A percentile compares a stretch with the other conserved stretches of the same genome.
phyloP scores from a whole-genome alignment of 140 eudicot genomes.

The Eryngium alpinum region DNA sequence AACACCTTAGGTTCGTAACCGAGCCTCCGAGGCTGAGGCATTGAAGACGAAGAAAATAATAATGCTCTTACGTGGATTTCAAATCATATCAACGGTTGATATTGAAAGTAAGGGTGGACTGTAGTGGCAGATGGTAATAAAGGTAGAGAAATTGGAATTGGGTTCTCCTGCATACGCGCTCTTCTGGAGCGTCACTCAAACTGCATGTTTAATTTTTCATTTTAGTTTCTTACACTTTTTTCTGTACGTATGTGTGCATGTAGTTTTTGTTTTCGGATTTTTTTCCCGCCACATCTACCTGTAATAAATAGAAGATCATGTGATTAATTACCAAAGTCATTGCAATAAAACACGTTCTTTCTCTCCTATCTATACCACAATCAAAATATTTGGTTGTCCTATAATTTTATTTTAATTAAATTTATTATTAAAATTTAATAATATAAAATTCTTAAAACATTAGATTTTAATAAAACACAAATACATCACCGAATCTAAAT shows the following conservation, averaged over 20 bases:
- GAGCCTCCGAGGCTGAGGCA: neutral
- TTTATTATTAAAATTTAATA: too few relatives aligned
- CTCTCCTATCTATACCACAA: too few relatives aligned
- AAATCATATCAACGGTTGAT: conserved; percentile 29
- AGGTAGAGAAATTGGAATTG: neutral
- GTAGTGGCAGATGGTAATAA: neutral
- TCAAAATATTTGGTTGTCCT: too few relatives aligned
- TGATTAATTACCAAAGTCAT: too few relatives aligned
- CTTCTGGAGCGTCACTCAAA: neutral
- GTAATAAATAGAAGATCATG: neutral
- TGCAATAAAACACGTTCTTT: too few relatives aligned
- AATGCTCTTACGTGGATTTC: neutral
- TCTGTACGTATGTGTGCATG: neutral
- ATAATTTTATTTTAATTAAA: too few relatives aligned
- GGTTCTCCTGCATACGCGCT: conserved; percentile 2
- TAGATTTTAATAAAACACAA: too few relatives aligned
- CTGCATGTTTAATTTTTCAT: neutral
- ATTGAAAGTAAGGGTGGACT: neutral
- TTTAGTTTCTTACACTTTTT: neutral
- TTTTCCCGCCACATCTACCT: conserved; percentile 5
- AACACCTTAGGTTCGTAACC: neutral
- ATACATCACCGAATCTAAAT: too few relatives aligned
- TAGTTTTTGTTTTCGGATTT: neutral
- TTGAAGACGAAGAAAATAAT: neutral
- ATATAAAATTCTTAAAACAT: too few relatives aligned